A percentile compares a stretch with the other conserved stretches of the same genome.
Conservation (phyloP, 768 basidiomycete genomes). For the Saitozyma sp. region DNA sequence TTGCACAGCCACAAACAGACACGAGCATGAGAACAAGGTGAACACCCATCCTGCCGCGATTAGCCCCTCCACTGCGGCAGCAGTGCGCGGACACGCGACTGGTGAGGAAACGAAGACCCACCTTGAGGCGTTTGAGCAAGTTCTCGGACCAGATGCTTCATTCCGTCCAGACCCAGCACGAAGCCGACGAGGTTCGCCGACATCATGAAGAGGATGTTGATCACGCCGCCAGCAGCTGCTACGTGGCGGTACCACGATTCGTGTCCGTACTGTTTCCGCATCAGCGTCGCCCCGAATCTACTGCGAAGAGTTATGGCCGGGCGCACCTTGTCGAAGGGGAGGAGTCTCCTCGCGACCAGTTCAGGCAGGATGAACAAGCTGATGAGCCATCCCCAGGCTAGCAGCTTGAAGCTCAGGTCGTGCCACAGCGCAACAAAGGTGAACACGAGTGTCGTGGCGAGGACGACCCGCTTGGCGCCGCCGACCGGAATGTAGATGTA, state of each 20-base stretch:
- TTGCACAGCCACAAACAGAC: slow-evolving; percentile 79
- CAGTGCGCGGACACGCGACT: neutral
- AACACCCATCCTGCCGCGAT: slow-evolving; percentile 64
- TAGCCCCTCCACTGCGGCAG: slow-evolving; percentile 3
- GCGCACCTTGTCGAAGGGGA: slow-evolving; percentile 68
- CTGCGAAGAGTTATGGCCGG: neutral
- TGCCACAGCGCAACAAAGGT: slow-evolving; percentile 99
- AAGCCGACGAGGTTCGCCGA: slow-evolving; percentile 92
- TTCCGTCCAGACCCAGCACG: slow-evolving; percentile 82
- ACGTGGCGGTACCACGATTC: slow-evolving; percentile 80
- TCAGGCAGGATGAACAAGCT: slow-evolving; percentile 89
- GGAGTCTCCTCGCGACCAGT: slow-evolving; percentile 61
- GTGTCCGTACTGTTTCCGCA: slow-evolving; percentile 62
- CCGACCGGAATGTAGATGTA: slow-evolving; percentile 95
- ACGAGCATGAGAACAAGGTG: slow-evolving; percentile 61
- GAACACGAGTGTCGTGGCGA: slow-evolving; percentile 78
- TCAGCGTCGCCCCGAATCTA: neutral
- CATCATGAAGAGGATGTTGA: slow-evolving; percentile 87
- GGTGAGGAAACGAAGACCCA: slow-evolving; percentile 39
- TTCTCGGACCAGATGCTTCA: slow-evolving; percentile 64
- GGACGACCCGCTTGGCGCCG: slow-evolving; percentile 61
- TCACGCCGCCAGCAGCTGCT: slow-evolving; percentile 75
- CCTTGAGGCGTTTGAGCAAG: slow-evolving; percentile 70
- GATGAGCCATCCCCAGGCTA: slow-evolving; percentile 97
- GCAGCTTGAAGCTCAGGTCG: slow-evolving; percentile 78